A percentile compares a stretch with the other conserved stretches of the same genome.
These are phyloP conservation scores for Tephrocybe sp. DNA, from an alignment of 768 basidiomycete genomes.

Conservation along the genomic window DNA sequence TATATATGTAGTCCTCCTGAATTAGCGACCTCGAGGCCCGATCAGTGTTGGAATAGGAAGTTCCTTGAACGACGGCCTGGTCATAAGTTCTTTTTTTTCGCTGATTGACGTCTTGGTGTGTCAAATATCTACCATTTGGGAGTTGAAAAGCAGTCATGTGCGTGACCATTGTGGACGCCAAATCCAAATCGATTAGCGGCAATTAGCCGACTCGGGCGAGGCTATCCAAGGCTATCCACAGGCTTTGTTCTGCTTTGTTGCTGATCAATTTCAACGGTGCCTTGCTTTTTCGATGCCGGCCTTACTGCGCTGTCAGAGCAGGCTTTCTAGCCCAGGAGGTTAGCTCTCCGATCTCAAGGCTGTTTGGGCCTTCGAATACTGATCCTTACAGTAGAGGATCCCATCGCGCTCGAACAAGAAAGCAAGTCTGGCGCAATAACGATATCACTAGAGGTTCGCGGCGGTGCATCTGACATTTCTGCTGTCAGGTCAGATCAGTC, in stretches of 20 bases:
- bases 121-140: no score
- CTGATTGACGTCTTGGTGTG: constrained; percentile 3
- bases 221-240: not conserved
- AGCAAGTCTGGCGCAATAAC: not conserved
- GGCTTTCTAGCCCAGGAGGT: not conserved
- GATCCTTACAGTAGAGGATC: no score
- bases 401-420: not conserved
- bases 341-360: no score
- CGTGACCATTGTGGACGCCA: no score
- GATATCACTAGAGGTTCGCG: constrained; percentile 3
- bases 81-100: not conserved
- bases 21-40: not conserved
- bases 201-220: not conserved
- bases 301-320: not conserved
- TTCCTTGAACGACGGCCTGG: not conserved
- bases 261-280: not conserved
- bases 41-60: not conserved
- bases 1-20: constrained; percentile 1
- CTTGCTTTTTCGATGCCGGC: not conserved
- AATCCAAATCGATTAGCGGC: no score
- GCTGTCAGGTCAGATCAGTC: constrained; percentile 13
- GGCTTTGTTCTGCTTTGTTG: no score
- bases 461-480: not conserved
- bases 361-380: no score
- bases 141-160: not conserved